Conservation (phyloP, 2,329 filamentous ascomycete genomes). For the Fusarium udum region DNA sequence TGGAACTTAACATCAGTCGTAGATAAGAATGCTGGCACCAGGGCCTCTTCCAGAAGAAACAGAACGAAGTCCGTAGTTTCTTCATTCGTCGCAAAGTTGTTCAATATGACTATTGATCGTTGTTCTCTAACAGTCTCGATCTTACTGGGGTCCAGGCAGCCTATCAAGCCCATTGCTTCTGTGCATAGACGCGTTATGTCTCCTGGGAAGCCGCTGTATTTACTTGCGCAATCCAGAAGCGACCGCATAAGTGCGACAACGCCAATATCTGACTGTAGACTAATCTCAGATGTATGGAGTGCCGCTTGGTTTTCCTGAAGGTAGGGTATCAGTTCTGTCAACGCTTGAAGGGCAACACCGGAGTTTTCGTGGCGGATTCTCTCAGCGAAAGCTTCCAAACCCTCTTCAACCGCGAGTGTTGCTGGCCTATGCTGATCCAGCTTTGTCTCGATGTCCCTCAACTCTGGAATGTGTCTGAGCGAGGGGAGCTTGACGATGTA, state of each 20-base stretch:
- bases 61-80: slow-evolving; percentile 89
- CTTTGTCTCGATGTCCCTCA: slow-evolving; percentile 73
- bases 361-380: slow-evolving; percentile 85
- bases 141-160: slow-evolving; percentile 90
- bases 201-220: slow-evolving; percentile 74
- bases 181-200: slow-evolving; percentile 79
- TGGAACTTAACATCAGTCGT: slow-evolving; percentile 88
- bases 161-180: slow-evolving; percentile 85
- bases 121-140: slow-evolving; percentile 83
- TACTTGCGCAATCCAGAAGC: slow-evolving; percentile 85
- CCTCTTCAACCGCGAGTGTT: slow-evolving; percentile 57
- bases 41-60: slow-evolving; percentile 84
- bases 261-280: slow-evolving; percentile 83
- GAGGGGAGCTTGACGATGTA: slow-evolving; percentile 82
- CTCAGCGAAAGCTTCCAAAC: slow-evolving; percentile 75
- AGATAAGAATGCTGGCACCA: slow-evolving; percentile 92
- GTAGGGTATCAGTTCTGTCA: slow-evolving; percentile 80
- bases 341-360: slow-evolving; percentile 82
- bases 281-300: slow-evolving; percentile 80
- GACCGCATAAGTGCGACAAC: slow-evolving; percentile 77
- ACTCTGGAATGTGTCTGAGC: slow-evolving; percentile 72
- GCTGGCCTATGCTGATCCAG: slow-evolving; percentile 71
- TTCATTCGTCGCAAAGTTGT: slow-evolving; percentile 81
- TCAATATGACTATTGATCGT: slow-evolving; percentile 83
- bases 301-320: slow-evolving; percentile 78